Evolutionary conservation across 306 rosid genomes (phyloP).

Genomic region (Pachyrhizus erosus): DNA sequence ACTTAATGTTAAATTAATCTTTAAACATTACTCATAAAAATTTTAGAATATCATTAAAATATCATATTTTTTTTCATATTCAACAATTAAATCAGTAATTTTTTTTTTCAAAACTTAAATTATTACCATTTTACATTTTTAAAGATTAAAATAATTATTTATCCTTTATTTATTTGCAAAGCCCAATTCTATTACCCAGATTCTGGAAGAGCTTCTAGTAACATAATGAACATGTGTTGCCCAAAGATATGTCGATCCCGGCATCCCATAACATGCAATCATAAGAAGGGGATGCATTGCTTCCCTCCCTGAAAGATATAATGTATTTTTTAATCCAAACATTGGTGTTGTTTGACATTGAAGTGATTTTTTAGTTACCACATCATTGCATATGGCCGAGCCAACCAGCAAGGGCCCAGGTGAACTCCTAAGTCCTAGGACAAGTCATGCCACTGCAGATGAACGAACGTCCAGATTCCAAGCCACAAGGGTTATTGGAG

Average conservation of each 20-base stretch:
- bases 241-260: background rate
- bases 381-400: background rate
- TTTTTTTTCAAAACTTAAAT: too few species aligned
- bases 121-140: too few species aligned
- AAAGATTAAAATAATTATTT: too few species aligned
- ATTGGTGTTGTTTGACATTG: background rate
- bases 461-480: background rate
- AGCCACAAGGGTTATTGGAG: background rate
- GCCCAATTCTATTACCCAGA: background rate
- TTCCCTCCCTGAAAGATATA: background rate
- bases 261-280: too few species aligned
- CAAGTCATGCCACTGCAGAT: background rate
- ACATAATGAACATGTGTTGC: background rate
- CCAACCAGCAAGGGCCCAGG: background rate
- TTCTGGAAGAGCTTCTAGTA: background rate
- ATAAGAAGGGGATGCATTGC: background rate
- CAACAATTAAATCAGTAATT: too few species aligned
- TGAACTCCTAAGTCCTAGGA: background rate
- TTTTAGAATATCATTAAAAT: too few species aligned
- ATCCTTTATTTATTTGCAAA: too few species aligned
- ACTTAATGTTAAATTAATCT: too few species aligned
- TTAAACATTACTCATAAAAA: too few species aligned
- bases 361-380: background rate
- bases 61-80: too few species aligned
- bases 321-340: background rate